Evolutionary conservation across 495 filamentous ascomycete genomes (phyloP).

Genomic region (Articulospora tetracladia): DNA sequence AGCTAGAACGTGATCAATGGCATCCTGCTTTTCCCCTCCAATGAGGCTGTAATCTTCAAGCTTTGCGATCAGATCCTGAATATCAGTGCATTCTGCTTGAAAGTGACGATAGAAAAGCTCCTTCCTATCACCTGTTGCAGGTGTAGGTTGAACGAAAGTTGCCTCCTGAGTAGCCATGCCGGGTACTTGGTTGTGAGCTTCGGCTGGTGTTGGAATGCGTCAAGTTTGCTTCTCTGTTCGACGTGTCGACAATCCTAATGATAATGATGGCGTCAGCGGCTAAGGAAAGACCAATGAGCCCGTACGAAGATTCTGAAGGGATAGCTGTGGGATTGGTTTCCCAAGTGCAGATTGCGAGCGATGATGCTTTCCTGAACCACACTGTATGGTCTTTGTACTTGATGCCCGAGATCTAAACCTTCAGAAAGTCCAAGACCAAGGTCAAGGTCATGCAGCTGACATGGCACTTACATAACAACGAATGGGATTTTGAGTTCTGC

Average conservation of each 20-base stretch:
- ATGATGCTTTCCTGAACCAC: too few relatives aligned
- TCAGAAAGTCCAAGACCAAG: background rate
- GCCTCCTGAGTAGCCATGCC: background rate
- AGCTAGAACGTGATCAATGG: slow-evolving; percentile 63
- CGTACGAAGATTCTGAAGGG: background rate
- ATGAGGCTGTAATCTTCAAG: slow-evolving; percentile 47
- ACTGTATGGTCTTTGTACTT: too few relatives aligned
- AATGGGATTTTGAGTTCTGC: background rate
- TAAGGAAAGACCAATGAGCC: background rate
- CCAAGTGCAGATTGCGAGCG: too few relatives aligned
- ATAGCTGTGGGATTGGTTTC: background rate
- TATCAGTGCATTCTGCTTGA: slow-evolving; percentile 55
- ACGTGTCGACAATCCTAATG: background rate
- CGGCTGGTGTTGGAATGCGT: background rate
- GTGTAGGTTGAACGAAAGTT: background rate
- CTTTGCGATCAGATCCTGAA: slow-evolving; percentile 59
- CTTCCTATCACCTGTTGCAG: slow-evolving; percentile 43
- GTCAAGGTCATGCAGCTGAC: background rate
- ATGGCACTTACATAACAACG: background rate
- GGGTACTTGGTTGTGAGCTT: background rate
- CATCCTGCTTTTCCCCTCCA: slow-evolving; percentile 56
- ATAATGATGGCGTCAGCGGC: slow-evolving; percentile 11
- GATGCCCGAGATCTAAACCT: background rate
- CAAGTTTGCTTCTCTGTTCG: background rate
- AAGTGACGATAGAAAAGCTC: slow-evolving; percentile 79